phyloP scores from a whole-genome alignment of 805 yeast species.

The Suhomyces canberraensis region DNA sequence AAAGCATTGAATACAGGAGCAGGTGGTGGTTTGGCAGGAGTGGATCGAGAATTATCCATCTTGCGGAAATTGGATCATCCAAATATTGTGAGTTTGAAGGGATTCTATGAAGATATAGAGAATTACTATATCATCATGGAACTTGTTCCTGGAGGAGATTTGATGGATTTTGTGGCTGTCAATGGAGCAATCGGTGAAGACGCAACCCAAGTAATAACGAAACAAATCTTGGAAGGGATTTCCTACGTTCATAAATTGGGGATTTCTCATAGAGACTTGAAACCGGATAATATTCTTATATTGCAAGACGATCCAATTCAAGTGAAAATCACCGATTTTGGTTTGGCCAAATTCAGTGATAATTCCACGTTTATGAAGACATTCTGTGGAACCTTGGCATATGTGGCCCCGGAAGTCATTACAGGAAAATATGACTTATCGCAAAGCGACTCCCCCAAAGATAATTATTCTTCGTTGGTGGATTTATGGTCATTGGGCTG shows the following conservation, averaged over 20 bases:
- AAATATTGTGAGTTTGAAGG: constrained; percentile 76
- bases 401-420: constrained; percentile 92
- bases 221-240: constrained; percentile 81
- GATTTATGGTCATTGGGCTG: constrained; percentile 99
- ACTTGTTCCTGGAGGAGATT: constrained; percentile 92
- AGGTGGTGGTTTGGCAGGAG: constrained; percentile 65
- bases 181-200: constrained; percentile 91
- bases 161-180: constrained; percentile 95
- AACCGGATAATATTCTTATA: constrained; percentile 92
- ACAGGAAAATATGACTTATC: constrained; percentile 50
- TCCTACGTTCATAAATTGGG: constrained; percentile 85
- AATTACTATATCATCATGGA: constrained; percentile 91
- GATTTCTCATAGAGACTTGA: constrained; percentile 92
- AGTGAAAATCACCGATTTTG: constrained; percentile 95
- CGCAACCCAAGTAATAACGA: constrained; percentile 81
- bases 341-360: constrained; percentile 87
- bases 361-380: constrained; percentile 87
- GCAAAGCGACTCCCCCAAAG: constrained; percentile 19
- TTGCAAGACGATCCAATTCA: constrained; percentile 87
- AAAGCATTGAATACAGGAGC: constrained; percentile 72
- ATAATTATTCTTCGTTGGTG: constrained; percentile 75
- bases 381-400: constrained; percentile 95
- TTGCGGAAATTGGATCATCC: constrained; percentile 77
- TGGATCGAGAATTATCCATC: constrained; percentile 80
- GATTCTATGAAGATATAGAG: constrained; percentile 79